These are phyloP conservation scores for Euryodendron excelsum DNA, from an alignment of 148 eudicot genomes.

Conservation along the genomic window DNA sequence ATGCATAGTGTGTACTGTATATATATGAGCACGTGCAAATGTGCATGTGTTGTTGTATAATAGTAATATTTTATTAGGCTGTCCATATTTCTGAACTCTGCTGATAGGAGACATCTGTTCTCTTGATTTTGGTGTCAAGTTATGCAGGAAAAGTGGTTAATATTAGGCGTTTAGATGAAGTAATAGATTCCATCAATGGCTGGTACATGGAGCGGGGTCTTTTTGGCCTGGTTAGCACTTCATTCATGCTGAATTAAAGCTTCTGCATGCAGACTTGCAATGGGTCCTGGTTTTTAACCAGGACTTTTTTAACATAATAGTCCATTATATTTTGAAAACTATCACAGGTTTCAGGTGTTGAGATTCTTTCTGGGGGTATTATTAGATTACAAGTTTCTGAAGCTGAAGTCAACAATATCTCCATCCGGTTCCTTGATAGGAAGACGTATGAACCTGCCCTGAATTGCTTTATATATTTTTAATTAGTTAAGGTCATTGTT, in stretches of 20 bases:
- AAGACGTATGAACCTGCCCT: slow-evolving; percentile 65
- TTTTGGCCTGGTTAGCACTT: slow-evolving; percentile 86
- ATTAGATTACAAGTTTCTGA: slow-evolving; percentile 85
- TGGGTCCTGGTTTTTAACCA: background rate
- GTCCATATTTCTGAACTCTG: slow-evolving; percentile 9
- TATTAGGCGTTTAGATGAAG: slow-evolving; percentile 86
- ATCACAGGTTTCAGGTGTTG: slow-evolving; percentile 83
- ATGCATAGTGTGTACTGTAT: background rate
- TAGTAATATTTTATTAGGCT: background rate
- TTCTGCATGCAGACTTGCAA: slow-evolving; percentile 2
- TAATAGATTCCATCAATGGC: slow-evolving; percentile 82
- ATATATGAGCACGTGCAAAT: background rate
- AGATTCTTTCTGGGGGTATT: slow-evolving; percentile 97
- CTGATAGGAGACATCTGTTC: slow-evolving; percentile 29
- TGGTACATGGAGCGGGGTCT: slow-evolving; percentile 99
- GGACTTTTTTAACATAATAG: background rate
- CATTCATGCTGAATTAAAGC: background rate
- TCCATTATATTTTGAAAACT: slow-evolving; percentile 1
- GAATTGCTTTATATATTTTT: background rate
- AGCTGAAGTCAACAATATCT: slow-evolving; percentile 94
- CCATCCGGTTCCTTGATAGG: slow-evolving; percentile 83
- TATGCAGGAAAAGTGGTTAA: slow-evolving; percentile 98
- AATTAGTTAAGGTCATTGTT: background rate
- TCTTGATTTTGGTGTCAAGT: slow-evolving; percentile 52
- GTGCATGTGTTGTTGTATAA: background rate